phyloP scores from a whole-genome alignment of 106 monocot species.

The Allium cepa region DNA sequence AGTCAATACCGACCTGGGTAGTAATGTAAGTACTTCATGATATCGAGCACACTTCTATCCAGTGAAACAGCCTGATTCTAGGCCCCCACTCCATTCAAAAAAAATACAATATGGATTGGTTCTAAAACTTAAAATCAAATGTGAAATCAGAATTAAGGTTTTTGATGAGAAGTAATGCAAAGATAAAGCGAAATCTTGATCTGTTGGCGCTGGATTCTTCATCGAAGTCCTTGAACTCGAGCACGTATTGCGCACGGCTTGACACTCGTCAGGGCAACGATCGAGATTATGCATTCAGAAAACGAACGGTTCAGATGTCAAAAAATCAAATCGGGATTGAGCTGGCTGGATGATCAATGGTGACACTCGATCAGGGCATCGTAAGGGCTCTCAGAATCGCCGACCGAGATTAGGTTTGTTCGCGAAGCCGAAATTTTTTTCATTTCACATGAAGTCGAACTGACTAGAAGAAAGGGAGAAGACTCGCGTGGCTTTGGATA shows the following conservation, averaged over 20 bases:
- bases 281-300: constrained; percentile 61
- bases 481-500: no score
- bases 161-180: constrained; percentile 34
- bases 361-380: constrained; percentile 59
- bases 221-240: constrained; percentile 54
- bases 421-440: no score
- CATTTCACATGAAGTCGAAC: no score
- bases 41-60: no score
- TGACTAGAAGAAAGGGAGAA: no score
- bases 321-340: constrained; percentile 32
- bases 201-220: constrained; percentile 18
- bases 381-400: constrained; percentile 12
- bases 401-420: neutral
- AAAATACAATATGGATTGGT: no score
- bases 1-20: no score
- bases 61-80: no score
- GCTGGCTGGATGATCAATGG: constrained; percentile 22
- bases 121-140: neutral
- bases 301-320: constrained; percentile 73
- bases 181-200: constrained; percentile 26
- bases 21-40: no score
- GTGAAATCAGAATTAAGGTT: constrained; percentile 1
- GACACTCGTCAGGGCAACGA: constrained; percentile 51
- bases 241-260: constrained; percentile 64
- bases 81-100: no score